Percentiles rank a stretch among this genome's conserved stretches.
phyloP scores from a whole-genome alignment of 2,329 filamentous ascomycete genomes.

The Hypoxylon sp. region DNA sequence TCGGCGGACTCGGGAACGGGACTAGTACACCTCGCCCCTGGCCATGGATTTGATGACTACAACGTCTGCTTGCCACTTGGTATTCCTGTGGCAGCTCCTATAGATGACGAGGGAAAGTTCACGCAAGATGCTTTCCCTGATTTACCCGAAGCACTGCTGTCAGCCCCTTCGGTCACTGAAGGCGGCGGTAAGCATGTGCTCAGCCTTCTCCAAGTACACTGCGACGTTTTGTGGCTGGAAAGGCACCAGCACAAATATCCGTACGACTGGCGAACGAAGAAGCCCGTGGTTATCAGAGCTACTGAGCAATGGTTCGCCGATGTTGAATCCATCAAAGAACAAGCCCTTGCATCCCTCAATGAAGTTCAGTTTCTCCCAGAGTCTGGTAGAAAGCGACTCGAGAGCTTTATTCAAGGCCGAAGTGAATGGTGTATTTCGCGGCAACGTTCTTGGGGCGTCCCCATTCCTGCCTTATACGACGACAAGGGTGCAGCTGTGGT shows the following conservation, averaged over 20 bases:
- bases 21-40: conserved; percentile 93
- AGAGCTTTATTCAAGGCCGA: conserved; percentile 87
- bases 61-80: conserved; percentile 78
- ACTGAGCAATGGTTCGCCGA: conserved; percentile 99
- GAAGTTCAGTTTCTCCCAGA: conserved; percentile 84
- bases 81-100: conserved; percentile 82
- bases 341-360: conserved; percentile 76
- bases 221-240: conserved; percentile 76
- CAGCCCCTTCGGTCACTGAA: conserved; percentile 77
- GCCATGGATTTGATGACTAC: conserved; percentile 97
- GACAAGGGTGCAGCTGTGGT: conserved; percentile 80
- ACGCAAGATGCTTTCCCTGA: conserved; percentile 82
- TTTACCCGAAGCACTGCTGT: conserved; percentile 72
- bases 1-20: conserved; percentile 91
- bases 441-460: conserved; percentile 95
- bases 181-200: conserved; percentile 78
- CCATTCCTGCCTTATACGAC: conserved; percentile 90
- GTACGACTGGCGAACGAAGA: conserved; percentile 97
- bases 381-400: conserved; percentile 77
- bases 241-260: conserved; percentile 91
- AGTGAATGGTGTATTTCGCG: conserved; percentile 99
- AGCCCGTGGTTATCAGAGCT: conserved; percentile 88
- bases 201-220: conserved; percentile 67
- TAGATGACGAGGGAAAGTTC: conserved; percentile 85
- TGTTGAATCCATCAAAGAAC: conserved; percentile 82